Evolutionary conservation across 2,329 filamentous ascomycete species (phyloP).

Genomic region (Pyricularia sp.): DNA sequence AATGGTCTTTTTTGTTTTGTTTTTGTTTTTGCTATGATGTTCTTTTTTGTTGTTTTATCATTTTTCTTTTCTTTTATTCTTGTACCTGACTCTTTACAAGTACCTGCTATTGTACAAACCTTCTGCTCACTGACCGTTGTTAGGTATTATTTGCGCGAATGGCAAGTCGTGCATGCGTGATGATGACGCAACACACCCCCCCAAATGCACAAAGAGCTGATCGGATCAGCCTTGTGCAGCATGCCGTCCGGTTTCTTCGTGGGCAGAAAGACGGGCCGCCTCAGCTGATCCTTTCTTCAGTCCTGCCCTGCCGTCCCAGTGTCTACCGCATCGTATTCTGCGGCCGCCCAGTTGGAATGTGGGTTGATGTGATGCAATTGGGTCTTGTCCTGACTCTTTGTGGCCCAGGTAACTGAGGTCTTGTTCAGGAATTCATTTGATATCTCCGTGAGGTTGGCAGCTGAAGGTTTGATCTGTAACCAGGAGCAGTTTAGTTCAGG

Average conservation of each 20-base stretch:
- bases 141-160: neutral
- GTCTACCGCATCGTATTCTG: too few relatives aligned
- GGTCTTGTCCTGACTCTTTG: neutral
- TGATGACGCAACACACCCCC: neutral
- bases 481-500: neutral
- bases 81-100: neutral
- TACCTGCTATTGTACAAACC: neutral
- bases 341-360: neutral
- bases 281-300: neutral
- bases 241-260: neutral
- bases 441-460: neutral
- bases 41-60: neutral
- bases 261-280: neutral
- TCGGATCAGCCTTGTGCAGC: neutral
- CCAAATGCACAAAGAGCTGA: neutral
- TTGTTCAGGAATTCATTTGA: neutral
- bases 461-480: neutral
- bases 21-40: neutral
- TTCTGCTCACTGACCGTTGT: neutral
- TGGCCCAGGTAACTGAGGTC: neutral
- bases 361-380: neutral
- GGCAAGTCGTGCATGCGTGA: neutral
- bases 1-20: neutral
- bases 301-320: neutral
- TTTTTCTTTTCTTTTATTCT: neutral